Conservation (phyloP, 176 grass and related monocot genomes). For the Musa troglodytarum region DNA sequence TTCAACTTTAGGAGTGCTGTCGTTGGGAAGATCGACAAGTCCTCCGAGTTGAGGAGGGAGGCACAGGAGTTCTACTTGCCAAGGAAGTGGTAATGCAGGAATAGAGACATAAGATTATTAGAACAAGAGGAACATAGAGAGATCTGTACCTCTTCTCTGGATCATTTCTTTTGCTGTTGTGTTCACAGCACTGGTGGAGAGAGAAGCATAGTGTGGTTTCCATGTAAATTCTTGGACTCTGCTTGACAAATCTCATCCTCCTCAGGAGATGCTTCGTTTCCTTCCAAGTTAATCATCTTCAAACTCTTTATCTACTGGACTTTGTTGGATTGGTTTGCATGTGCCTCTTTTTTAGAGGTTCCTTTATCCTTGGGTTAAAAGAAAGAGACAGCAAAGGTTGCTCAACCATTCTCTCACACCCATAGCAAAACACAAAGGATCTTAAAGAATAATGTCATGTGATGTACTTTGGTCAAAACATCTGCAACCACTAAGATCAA, state of each 20-base stretch:
- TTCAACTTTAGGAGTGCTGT: slow-evolving; percentile 24
- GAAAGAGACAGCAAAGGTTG: too few species aligned
- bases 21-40: slow-evolving; percentile 10
- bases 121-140: not conserved
- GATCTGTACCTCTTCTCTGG: not conserved
- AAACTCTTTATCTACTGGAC: too few species aligned
- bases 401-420: too few species aligned
- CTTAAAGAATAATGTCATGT: too few species aligned
- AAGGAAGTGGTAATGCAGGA: slow-evolving; percentile 48
- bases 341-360: too few species aligned
- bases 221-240: not conserved
- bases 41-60: slow-evolving; percentile 27
- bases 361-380: too few species aligned
- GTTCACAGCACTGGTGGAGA: not conserved
- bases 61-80: slow-evolving; percentile 57
- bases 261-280: too few species aligned
- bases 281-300: too few species aligned
- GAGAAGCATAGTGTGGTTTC: not conserved
- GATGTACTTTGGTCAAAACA: too few species aligned
- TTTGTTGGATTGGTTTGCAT: too few species aligned
- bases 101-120: not conserved
- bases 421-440: too few species aligned
- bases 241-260: not conserved
- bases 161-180: not conserved
- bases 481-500: too few species aligned